Base-by-base conservation (phyloP, 352 stramenopile genomes). In the Pythium rishiriense region DNA sequence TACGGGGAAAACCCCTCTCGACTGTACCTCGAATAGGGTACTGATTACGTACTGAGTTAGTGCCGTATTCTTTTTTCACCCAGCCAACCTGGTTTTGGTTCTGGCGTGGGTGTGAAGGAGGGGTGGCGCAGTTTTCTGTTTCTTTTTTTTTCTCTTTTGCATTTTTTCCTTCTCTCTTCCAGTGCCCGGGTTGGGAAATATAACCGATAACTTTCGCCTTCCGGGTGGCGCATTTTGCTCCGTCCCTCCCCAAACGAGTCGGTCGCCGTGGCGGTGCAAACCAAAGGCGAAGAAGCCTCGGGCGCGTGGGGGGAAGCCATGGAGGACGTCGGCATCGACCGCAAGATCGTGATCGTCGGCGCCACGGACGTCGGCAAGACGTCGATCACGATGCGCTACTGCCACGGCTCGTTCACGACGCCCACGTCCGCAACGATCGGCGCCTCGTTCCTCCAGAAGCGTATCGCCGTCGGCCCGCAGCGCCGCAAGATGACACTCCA, bases 311-410 rank as follows among this genome's bases (percentile, higher is more conserved):
- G 49, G 49, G 35, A 5, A 17, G 48, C 10, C 9, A 95, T 95
- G 86, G 86, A 95, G 52, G 86, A 95, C 70, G 81, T 91, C 35
- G 86, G 85, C 35, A 79, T 96, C 26, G 87, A 96, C 78, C 83
- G 86, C 59, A 96, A 96, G 69, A 72, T 94, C 62, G 87, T 96
- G 64, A 94, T 96, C 72, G 82, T 96, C n/a, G 87, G 87, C 39
- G 81, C 85, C 58, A 94, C 87, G 50, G 87, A 96, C 68, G 87
- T 94, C 37, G 87, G 87, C 67, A 96, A 96, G 73, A 96, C 87
- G 29, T 94, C 84, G 28, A 89, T 96, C 59, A 94, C 85, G 5
- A 91, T 96, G 79, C 84, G 87, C 55, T 96, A 94, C 74, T 93
- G 84, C 67, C 84, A 96, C 65, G 84, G 84, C 33, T 91, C 74